Evolutionary conservation across 345 rosid genomes (phyloP).

Genomic region (Euclidium syriacum): DNA sequence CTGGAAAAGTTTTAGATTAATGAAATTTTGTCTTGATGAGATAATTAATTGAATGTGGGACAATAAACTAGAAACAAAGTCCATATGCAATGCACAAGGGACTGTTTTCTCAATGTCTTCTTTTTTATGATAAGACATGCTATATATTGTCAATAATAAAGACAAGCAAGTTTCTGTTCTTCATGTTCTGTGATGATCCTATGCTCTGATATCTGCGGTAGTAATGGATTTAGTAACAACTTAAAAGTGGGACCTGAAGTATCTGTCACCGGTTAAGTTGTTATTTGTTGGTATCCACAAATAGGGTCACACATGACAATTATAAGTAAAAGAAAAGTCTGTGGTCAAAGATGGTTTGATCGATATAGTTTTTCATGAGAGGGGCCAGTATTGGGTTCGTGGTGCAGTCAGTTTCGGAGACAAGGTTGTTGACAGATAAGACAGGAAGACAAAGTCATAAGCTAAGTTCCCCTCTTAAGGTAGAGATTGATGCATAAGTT

Average conservation of each 20-base stretch:
- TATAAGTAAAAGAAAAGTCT: too few relatives aligned
- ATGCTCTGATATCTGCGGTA: background rate
- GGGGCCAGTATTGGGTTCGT: background rate
- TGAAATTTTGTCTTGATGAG: background rate
- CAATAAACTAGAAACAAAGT: background rate
- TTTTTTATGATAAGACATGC: background rate
- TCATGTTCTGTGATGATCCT: slow-evolving; percentile 10
- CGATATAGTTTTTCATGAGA: background rate
- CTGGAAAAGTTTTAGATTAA: background rate
- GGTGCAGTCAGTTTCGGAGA: background rate
- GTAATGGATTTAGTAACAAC: background rate
- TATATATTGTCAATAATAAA: background rate
- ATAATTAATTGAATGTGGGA: background rate
- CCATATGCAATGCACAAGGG: slow-evolving; percentile 12
- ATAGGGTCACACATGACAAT: background rate
- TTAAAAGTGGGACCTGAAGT: slow-evolving; percentile 15
- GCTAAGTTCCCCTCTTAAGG: background rate
- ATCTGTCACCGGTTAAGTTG: background rate
- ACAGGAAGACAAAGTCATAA: slow-evolving; percentile 8
- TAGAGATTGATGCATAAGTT: background rate
- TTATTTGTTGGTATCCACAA: background rate
- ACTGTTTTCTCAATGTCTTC: slow-evolving; percentile 17
- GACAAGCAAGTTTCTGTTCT: slow-evolving; percentile 6
- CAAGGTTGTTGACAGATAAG: background rate
- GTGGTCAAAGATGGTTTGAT: too few relatives aligned